phyloP scores from a whole-genome alignment of 345 rosid species.

The Raphanus raphanistrum region DNA sequence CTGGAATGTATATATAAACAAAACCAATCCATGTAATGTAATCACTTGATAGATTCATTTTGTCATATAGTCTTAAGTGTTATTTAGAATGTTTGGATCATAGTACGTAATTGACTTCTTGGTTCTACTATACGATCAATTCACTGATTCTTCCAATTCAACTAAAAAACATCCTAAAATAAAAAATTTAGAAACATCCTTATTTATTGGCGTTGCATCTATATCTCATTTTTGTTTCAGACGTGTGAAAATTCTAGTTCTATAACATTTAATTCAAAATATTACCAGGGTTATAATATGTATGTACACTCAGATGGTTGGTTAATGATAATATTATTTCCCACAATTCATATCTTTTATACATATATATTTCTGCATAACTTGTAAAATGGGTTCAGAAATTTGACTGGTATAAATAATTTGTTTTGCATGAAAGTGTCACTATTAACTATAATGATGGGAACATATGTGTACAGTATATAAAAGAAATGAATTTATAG shows the following conservation, averaged over 20 bases:
- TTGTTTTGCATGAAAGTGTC: neutral
- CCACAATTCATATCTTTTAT: neutral
- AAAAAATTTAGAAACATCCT: too few species aligned
- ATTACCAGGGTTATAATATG: neutral
- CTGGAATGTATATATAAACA: neutral
- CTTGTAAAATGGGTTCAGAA: neutral
- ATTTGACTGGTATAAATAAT: neutral
- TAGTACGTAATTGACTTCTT: neutral
- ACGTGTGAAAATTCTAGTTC: neutral
- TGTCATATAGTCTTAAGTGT: neutral
- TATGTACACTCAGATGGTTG: neutral
- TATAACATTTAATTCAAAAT: neutral
- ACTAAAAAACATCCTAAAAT: neutral
- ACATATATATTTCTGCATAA: neutral
- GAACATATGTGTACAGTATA: neutral
- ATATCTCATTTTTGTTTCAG: neutral
- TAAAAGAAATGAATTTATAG: neutral
- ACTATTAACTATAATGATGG: neutral
- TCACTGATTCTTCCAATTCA: neutral
- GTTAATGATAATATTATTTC: neutral
- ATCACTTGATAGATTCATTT: neutral
- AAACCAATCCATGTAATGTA: neutral
- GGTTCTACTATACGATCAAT: neutral
- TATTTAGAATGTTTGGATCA: neutral
- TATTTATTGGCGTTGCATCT: neutral